Evolutionary conservation across 2,329 filamentous ascomycete species (phyloP).

Genomic region (Xylariaceae sp.): DNA sequence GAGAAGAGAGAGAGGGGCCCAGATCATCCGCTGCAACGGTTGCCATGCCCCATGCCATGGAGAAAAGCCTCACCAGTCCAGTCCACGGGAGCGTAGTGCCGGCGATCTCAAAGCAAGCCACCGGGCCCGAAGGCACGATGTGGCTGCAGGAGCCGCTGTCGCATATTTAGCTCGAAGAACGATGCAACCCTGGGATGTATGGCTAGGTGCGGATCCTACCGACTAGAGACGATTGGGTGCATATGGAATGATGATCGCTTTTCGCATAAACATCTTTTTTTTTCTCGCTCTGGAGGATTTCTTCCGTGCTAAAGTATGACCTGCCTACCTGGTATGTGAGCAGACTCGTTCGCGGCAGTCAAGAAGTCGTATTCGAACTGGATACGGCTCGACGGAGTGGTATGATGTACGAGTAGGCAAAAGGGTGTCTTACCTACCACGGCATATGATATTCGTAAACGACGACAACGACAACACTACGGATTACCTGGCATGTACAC

Average conservation of each 20-base stretch:
- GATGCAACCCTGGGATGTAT: constrained; percentile 18
- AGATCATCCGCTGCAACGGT: neutral
- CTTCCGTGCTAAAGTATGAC: neutral
- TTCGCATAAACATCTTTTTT: no score
- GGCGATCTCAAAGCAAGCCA: constrained; percentile 20
- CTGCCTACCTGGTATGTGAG: no score
- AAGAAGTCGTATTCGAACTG: no score
- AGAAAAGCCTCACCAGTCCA: constrained; percentile 4
- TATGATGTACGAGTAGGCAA: neutral
- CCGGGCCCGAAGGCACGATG: constrained; percentile 19
- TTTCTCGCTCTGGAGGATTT: neutral
- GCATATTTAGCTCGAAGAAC: constrained; percentile 17
- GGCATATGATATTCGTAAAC: neutral
- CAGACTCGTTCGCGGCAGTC: no score
- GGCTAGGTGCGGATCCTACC: constrained; percentile 11
- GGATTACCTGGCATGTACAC: neutral
- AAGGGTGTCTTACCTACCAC: neutral
- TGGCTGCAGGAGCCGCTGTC: constrained; percentile 23
- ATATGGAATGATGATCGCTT: no score
- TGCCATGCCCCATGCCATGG: neutral
- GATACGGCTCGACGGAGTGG: neutral
- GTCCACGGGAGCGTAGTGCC: constrained; percentile 12
- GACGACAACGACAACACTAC: neutral
- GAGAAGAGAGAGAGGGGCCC: neutral
- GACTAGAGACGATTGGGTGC: neutral